Percentiles rank a stretch among this genome's conserved stretches.
Conservation (phyloP, 176 grass and related monocot genomes). For the Oryza australiensis region DNA sequence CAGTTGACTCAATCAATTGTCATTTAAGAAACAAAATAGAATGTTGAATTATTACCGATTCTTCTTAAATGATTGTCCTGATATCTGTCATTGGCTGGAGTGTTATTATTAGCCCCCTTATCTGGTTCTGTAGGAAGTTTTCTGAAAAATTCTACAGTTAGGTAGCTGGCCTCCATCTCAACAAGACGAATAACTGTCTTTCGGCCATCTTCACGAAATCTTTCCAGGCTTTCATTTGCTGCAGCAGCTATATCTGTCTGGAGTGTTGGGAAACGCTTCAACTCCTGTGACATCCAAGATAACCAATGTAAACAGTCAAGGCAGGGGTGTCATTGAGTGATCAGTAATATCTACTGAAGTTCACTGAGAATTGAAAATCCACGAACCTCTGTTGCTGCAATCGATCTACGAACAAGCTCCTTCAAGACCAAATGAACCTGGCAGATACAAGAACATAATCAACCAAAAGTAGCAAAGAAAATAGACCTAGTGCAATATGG, state of each 20-base stretch:
- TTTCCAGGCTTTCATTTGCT: slow-evolving; percentile 93
- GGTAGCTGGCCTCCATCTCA: slow-evolving; percentile 96
- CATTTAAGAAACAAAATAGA: background rate
- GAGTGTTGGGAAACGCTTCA: slow-evolving; percentile 99
- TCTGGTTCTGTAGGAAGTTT: slow-evolving; percentile 98
- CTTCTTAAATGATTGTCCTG: slow-evolving; percentile 92
- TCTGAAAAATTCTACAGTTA: slow-evolving; percentile 97
- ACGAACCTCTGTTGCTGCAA: slow-evolving; percentile 87
- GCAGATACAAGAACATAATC: slow-evolving; percentile 36
- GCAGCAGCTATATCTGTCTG: slow-evolving; percentile 96
- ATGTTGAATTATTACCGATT: slow-evolving; percentile 68
- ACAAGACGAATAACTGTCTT: slow-evolving; percentile 96
- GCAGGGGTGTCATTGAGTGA: background rate
- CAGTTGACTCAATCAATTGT: background rate
- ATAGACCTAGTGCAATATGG: background rate
- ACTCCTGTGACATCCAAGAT: slow-evolving; percentile 56
- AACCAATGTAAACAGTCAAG: slow-evolving; percentile 14
- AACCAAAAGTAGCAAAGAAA: slow-evolving; percentile 1
- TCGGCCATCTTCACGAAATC: slow-evolving; percentile 86
- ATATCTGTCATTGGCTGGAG: slow-evolving; percentile 76
- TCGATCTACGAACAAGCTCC: slow-evolving; percentile 89
- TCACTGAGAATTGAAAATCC: background rate
- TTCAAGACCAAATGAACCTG: slow-evolving; percentile 98
- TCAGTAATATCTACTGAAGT: background rate
- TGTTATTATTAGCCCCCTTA: slow-evolving; percentile 63